These are phyloP conservation scores for Sarocladiaceae sp. DNA, from an alignment of 2,329 filamentous ascomycete species.

Conservation along the genomic window DNA sequence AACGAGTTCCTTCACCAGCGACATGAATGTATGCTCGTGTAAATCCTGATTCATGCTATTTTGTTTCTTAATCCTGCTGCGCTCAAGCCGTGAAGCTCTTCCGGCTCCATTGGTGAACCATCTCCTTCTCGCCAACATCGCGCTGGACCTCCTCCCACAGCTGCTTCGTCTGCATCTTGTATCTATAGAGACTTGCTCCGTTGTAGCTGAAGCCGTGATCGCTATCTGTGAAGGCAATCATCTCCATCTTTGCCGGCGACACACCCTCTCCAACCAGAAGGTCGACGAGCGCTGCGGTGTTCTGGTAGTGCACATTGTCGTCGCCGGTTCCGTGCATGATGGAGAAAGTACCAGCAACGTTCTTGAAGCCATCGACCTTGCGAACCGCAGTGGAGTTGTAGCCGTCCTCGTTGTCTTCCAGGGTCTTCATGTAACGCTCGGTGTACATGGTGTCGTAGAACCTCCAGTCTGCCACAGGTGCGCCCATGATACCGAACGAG, in stretches of 20 bases:
- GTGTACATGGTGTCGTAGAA: constrained; percentile 69
- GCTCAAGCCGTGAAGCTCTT: neutral
- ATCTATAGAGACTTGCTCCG: constrained; percentile 48
- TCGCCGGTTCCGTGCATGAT: constrained; percentile 63
- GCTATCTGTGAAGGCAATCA: constrained; percentile 59
- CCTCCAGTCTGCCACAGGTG: constrained; percentile 62
- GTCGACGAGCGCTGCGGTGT: constrained; percentile 55
- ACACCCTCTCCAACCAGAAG: constrained; percentile 53
- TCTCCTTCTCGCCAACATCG: constrained; percentile 27
- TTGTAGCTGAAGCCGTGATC: constrained; percentile 58
- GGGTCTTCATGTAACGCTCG: constrained; percentile 65
- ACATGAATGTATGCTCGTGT: no score
- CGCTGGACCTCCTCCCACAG: constrained; percentile 57
- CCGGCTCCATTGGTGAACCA: constrained; percentile 30
- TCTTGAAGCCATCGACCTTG: constrained; percentile 54
- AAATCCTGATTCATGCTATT: no score
- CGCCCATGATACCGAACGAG: constrained; percentile 56
- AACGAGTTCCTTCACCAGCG: no score
- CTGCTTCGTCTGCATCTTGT: constrained; percentile 55
- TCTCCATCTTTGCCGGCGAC: constrained; percentile 54
- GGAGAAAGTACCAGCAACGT: constrained; percentile 52
- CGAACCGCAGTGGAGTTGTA: constrained; percentile 57
- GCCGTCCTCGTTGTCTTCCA: constrained; percentile 47
- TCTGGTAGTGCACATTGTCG: constrained; percentile 68
- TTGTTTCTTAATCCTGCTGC: no score